Evolutionary conservation across 139 green algal species (phyloP).

Genomic region (Astrephomene gubernaculifera): DNA sequence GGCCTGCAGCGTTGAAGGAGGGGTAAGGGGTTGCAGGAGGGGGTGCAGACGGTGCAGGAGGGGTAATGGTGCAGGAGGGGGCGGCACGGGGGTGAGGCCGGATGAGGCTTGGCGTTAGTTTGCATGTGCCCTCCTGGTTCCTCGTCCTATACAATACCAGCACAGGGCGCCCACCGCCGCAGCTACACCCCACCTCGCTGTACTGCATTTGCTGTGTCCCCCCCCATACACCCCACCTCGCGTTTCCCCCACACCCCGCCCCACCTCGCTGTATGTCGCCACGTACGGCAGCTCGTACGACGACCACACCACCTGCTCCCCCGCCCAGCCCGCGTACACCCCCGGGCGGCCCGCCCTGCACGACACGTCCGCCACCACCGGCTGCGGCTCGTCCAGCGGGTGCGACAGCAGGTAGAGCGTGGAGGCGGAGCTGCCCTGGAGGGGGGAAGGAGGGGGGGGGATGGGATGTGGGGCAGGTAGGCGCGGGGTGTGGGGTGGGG

Average conservation of each 20-base stretch:
- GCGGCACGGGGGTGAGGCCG: too few species aligned
- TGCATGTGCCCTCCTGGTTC: too few species aligned
- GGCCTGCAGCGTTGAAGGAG: slow-evolving; percentile 33
- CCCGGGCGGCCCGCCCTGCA: slow-evolving; percentile 28
- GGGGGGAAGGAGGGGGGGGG: not conserved
- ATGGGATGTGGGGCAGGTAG: too few species aligned
- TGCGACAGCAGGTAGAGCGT: slow-evolving; percentile 65
- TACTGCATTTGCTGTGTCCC: not conserved
- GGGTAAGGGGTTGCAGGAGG: too few species aligned
- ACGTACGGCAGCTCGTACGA: slow-evolving; percentile 63
- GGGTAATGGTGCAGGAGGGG: too few species aligned
- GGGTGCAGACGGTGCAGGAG: too few species aligned
- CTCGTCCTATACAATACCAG: too few species aligned
- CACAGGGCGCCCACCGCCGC: too few species aligned
- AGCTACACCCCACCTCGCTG: too few species aligned
- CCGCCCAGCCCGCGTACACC: slow-evolving; percentile 49
- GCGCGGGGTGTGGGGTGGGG: too few species aligned
- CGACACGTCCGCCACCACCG: slow-evolving; percentile 62
- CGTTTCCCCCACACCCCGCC: not conserved
- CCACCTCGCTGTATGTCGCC: slow-evolving; percentile 69
- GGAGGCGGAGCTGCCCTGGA: slow-evolving; percentile 45
- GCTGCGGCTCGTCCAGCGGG: slow-evolving; percentile 68
- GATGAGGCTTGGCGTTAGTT: too few species aligned
- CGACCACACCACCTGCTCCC: slow-evolving; percentile 75
- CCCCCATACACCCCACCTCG: not conserved